Percentiles rank a stretch among this genome's conserved stretches.
Evolutionary conservation across 306 rosid genomes (phyloP).

Genomic region (Sesbania bispinosa): DNA sequence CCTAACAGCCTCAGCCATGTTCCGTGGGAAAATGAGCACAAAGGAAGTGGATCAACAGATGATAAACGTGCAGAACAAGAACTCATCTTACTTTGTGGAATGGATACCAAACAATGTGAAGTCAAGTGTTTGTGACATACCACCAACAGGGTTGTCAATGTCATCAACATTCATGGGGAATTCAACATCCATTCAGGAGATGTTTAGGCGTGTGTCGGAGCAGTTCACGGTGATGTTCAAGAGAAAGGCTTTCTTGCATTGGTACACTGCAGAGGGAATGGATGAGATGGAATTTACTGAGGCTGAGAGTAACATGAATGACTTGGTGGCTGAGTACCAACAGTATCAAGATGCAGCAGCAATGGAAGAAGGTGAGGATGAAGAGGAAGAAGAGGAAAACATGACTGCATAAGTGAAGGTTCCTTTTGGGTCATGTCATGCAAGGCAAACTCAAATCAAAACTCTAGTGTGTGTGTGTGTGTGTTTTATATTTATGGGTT

Average conservation of each 20-base stretch:
- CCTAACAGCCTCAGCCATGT: conserved; percentile 84
- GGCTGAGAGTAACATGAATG: conserved; percentile 87
- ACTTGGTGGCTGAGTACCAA: conserved; percentile 85
- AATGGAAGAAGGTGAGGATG: conserved; percentile 38
- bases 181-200: conserved; percentile 84
- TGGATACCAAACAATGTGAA: conserved; percentile 94
- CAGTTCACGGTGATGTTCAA: conserved; percentile 89
- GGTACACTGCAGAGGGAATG: conserved; percentile 93
- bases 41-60: conserved; percentile 66
- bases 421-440: neutral
- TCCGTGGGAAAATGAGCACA: conserved; percentile 89
- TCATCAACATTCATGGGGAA: conserved; percentile 89
- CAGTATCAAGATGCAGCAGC: conserved; percentile 81
- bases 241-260: conserved; percentile 88
- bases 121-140: conserved; percentile 86
- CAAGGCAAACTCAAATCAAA: neutral
- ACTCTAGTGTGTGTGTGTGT: neutral
- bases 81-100: conserved; percentile 80
- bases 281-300: conserved; percentile 65
- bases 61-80: conserved; percentile 84
- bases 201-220: conserved; percentile 86
- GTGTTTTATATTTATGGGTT: neutral
- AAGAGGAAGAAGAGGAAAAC: conserved; percentile 43
- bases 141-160: conserved; percentile 76
- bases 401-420: neutral